Conservation (phyloP, 805 yeast genomes). For the Yamadazyma sp. region DNA sequence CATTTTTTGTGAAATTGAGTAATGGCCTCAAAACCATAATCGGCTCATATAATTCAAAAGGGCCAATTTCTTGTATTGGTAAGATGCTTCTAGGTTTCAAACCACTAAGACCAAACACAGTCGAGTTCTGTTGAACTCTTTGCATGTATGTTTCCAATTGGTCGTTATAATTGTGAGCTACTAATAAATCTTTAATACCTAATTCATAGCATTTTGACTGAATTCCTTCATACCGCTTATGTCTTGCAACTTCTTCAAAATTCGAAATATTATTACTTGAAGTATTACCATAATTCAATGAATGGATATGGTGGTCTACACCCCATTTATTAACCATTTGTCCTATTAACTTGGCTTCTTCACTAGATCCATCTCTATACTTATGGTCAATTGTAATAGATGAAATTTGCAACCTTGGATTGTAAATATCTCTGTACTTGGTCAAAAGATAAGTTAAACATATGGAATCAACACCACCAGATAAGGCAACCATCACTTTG, state of each 20-base stretch:
- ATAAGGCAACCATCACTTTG: conserved; percentile 53
- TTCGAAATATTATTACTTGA: conserved; percentile 29
- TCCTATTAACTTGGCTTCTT: conserved; percentile 49
- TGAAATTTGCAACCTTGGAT: conserved; percentile 30
- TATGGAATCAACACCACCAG: conserved; percentile 85
- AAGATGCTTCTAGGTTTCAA: conserved; percentile 34
- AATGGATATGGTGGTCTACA: conserved; percentile 28
- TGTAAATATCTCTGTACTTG: conserved; percentile 26
- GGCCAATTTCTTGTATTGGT: conserved; percentile 23
- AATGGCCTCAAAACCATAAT: conserved; percentile 50
- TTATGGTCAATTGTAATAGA: conserved; percentile 71
- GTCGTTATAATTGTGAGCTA: conserved; percentile 73
- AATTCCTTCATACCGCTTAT: conserved; percentile 47
- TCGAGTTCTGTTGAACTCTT: conserved; percentile 43
- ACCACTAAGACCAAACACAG: conserved; percentile 56
- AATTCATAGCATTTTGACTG: conserved; percentile 34
- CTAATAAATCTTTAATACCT: conserved; percentile 36
- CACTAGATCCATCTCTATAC: conserved; percentile 44
- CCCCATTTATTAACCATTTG: conserved; percentile 30
- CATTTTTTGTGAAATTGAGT: conserved; percentile 41
- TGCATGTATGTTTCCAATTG: conserved; percentile 67
- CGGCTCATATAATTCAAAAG: conserved; percentile 10
- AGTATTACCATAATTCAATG: conserved; percentile 20
- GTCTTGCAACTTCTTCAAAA: conserved; percentile 62
- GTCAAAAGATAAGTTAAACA: conserved; percentile 53